Evolutionary conservation across 2,329 filamentous ascomycete species (phyloP), one percentile per base, ranked within the genome.

Genomic region (Ophiostoma novo-ulmi): DNA sequence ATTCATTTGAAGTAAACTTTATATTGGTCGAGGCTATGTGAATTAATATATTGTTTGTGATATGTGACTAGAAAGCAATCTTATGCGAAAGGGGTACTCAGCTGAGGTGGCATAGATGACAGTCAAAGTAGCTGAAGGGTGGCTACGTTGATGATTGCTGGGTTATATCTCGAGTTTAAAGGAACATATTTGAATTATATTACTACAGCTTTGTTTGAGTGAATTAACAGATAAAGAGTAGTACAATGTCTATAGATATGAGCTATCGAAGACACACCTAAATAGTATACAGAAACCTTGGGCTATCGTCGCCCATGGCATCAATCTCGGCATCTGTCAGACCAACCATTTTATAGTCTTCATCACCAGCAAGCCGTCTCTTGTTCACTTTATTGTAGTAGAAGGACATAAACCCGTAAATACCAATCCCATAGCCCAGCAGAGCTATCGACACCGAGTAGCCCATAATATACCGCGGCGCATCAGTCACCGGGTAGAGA

Each of bases 261-360:
- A 17, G 13, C 17, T 44, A 17, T 17, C 13, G 38, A 3, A 48
- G 6, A 48, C 4, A 10, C 52, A 58, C n/a, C 52, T 58, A 58
- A 14, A 65, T 65, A 7, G 68, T 69, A 41, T 69, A 69, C 38
- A 70, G 35, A 61, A 70, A 70, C 36, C 69, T 44, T 35, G 69
- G 69, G 44, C 63, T 70, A 20, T 70, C 38, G n/a, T 70, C 69
- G 20, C 66, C 71, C 3, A 70, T 55, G 8, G 64, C 67, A 17
- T 66, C 36, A 20, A 70, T 65, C 66, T 72, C 71, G 22, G 14
- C 69, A 22, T 70, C 71, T 22, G 71, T 66, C 69, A 68, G 52
- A 5, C 69, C 71, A n/a, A 44, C 71, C n/a, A 72, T 26, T 22
- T 39, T 67, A 41, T 68, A 48, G 22, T 72, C 71, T 41, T 65